Base-by-base conservation (phyloP, 306 rosid genomes). In the Sophora flavescens region DNA sequence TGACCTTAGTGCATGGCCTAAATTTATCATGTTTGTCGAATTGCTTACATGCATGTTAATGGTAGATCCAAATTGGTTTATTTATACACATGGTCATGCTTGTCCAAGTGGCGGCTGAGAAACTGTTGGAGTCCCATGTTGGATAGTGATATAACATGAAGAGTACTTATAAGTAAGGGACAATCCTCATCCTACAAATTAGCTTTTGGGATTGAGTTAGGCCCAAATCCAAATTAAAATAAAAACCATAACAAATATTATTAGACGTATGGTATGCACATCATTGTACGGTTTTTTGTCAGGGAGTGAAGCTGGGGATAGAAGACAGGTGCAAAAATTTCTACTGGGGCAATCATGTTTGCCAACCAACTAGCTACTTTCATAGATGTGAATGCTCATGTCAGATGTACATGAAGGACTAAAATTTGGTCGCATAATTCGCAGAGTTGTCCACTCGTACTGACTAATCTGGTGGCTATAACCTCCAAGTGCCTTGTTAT, bases 401-500 rank as follows among this genome's bases (percentile, higher is more conserved):
- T n/a, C 9, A 63, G 28, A 32, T 52, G 52, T 41, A 35, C 16
- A n/a, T 32, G 32, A 22, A 82, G 80, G 68, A 53, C 60, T 53
- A 50, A 11, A 10, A 63, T 11, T 22, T 9, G 38, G 16, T 50
- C 54, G 62, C 18, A 71, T 66, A 53, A 75, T 66, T 63, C n/a
- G n/a, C 42, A 54, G 50, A 41, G 42, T 32, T 76, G 80, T 76
- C 44, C 42, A 42, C 30, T 32, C 51, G 14, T 54, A 54, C 38
- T 8, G 0, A 47, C 59, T 56, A 77, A 68, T 67, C 41, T 32
- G 35, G 15, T 56, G 78, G 63, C 41, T 36, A 79, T 81, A 73
- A 14, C 76, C 56, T 68, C 57, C 63, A 33, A 35, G 68, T 54
- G 69, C 58, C 53, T 35, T 42, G 57, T 16, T 52, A 33, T n/a